Conservation (phyloP, 2,329 filamentous ascomycete genomes). For the Niveomyces coronatus region DNA sequence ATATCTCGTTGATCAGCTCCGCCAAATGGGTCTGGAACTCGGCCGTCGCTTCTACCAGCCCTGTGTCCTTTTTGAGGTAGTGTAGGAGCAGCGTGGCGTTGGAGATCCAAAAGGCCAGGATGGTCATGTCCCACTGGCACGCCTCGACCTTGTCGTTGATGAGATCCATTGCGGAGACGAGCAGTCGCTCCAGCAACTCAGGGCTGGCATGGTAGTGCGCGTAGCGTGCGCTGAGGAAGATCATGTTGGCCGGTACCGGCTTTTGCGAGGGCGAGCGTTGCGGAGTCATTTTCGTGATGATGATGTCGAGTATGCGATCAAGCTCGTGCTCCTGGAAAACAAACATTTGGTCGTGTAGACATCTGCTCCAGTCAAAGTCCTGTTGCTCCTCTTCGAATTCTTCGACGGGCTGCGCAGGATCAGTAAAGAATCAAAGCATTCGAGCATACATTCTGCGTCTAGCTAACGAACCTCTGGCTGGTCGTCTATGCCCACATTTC, state of each 20-base stretch:
- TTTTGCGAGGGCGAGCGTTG: slow-evolving; percentile 95
- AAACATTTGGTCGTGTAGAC: slow-evolving; percentile 97
- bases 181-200: slow-evolving; percentile 70
- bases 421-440: no score
- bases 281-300: slow-evolving; percentile 97
- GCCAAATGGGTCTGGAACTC: slow-evolving; percentile 90
- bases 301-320: slow-evolving; percentile 82
- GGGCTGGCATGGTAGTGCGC: slow-evolving; percentile 90
- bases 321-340: slow-evolving; percentile 95
- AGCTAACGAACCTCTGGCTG: slow-evolving; percentile 78
- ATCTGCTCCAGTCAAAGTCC: slow-evolving; percentile 92
- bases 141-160: slow-evolving; percentile 95
- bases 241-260: slow-evolving; percentile 91
- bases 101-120: slow-evolving; percentile 96
- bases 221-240: slow-evolving; percentile 91
- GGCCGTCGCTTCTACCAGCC: slow-evolving; percentile 67
- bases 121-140: slow-evolving; percentile 99
- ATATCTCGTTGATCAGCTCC: slow-evolving; percentile 95
- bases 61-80: slow-evolving; percentile 89
- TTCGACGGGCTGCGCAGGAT: slow-evolving; percentile 48
- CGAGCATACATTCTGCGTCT: no score
- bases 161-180: slow-evolving; percentile 83
- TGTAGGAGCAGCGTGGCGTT: slow-evolving; percentile 93
- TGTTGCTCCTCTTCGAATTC: slow-evolving; percentile 82
- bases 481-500: slow-evolving; percentile 92